Evolutionary conservation across 2,329 filamentous ascomycete genomes (phyloP).

Genomic region (Stemphylium vesicarium): DNA sequence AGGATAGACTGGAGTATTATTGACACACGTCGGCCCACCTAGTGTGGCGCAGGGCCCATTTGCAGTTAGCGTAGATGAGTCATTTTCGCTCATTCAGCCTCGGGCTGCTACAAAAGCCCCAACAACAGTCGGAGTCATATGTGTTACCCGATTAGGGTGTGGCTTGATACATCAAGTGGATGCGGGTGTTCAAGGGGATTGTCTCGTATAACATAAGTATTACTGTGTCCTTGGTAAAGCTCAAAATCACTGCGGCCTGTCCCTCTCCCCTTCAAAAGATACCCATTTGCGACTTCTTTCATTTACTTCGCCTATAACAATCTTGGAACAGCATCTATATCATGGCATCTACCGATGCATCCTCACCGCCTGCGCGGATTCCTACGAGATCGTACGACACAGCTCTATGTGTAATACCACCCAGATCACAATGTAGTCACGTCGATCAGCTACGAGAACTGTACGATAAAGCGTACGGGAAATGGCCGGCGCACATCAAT

Average conservation of each 20-base stretch:
- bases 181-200: not conserved
- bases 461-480: slow-evolving; percentile 66
- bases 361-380: slow-evolving; percentile 12
- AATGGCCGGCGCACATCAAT: slow-evolving; percentile 72
- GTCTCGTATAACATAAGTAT: slow-evolving; percentile 6
- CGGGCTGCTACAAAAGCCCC: slow-evolving; percentile 4
- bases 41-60: slow-evolving; percentile 22
- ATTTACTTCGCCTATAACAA: not conserved
- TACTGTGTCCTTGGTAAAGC: slow-evolving; percentile 10
- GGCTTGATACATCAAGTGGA: not conserved
- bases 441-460: slow-evolving; percentile 64
- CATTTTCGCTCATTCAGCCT: slow-evolving; percentile 29
- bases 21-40: not conserved
- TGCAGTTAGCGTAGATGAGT: slow-evolving; percentile 34
- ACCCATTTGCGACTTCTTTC: slow-evolving; percentile 10
- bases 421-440: slow-evolving; percentile 54
- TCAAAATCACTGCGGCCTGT: not conserved
- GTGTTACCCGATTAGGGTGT: slow-evolving; percentile 7
- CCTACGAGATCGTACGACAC: slow-evolving; percentile 59
- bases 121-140: slow-evolving; percentile 23
- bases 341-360: slow-evolving; percentile 26
- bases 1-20: not conserved
- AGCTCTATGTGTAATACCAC: slow-evolving; percentile 66
- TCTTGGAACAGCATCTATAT: not conserved
- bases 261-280: slow-evolving; percentile 12